These are phyloP conservation scores for Trichosporon sp. DNA, from an alignment of 1,284 basidiomycete species.

Conservation along the genomic window DNA sequence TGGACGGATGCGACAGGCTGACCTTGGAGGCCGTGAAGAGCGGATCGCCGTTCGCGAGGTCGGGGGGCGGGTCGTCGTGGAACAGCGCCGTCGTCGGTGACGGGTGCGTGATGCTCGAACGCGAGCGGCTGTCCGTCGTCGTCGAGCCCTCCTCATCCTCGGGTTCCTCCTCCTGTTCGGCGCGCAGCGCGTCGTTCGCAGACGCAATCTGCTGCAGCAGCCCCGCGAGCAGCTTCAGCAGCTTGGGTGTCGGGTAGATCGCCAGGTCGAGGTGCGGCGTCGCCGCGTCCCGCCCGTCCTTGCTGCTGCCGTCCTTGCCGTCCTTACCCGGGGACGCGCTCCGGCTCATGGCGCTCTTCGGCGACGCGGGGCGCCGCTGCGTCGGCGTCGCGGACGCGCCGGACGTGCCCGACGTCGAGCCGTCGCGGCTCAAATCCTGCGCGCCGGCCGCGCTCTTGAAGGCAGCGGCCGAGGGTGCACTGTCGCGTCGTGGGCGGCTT, in stretches of 20 bases:
- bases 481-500: constrained; percentile 14
- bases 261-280: constrained; percentile 55
- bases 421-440: neutral
- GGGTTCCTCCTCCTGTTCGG: constrained; percentile 37
- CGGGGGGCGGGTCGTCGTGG: constrained; percentile 42
- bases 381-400: neutral
- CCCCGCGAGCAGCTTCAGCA: constrained; percentile 82
- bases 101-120: constrained; percentile 17
- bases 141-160: constrained; percentile 17
- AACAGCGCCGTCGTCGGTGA: constrained; percentile 42
- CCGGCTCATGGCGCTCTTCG: constrained; percentile 17
- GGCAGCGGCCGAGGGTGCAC: neutral
- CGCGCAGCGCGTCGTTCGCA: constrained; percentile 67
- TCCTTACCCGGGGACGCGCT: constrained; percentile 10
- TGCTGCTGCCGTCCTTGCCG: too few relatives aligned
- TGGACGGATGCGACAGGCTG: constrained; percentile 71
- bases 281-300: neutral
- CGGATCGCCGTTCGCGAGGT: constrained; percentile 18
- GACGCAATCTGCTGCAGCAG: constrained; percentile 87
- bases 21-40: constrained; percentile 65
- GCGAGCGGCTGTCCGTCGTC: constrained; percentile 3
- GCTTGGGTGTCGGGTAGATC: constrained; percentile 57
- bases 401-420: neutral
- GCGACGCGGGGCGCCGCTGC: constrained; percentile 24
- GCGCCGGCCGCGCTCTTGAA: neutral